These are phyloP conservation scores for Pestalotiopsis sp. DNA, from an alignment of 2,329 filamentous ascomycete genomes.

Conservation along the genomic window DNA sequence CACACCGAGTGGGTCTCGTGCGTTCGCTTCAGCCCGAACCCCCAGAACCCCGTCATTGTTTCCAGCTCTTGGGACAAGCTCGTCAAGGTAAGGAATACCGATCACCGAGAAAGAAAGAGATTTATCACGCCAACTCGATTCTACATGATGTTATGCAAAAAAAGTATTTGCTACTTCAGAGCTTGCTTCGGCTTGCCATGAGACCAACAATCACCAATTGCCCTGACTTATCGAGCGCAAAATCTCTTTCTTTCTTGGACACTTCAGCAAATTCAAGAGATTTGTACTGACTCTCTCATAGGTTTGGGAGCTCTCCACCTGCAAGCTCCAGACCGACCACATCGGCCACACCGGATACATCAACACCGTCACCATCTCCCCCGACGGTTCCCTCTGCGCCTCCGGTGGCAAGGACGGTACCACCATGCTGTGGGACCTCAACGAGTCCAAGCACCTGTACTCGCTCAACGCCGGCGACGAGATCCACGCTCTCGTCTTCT, in stretches of 20 bases:
- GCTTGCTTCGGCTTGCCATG: conserved; percentile 80
- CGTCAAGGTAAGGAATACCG: conserved; percentile 76
- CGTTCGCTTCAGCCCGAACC: conserved; percentile 99
- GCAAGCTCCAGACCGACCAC: conserved; percentile 99
- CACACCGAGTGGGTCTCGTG: conserved; percentile 99
- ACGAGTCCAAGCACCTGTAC: conserved; percentile 99
- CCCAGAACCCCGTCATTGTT: conserved; percentile 99
- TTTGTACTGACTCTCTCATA: conserved; percentile 38
- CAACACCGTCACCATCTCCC: conserved; percentile 99
- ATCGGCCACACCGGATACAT: conserved; percentile 99
- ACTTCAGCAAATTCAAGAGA: neutral
- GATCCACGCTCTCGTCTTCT: conserved; percentile 99
- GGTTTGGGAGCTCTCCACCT: conserved; percentile 99
- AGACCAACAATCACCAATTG: conserved; percentile 92
- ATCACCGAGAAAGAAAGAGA: conserved; percentile 4
- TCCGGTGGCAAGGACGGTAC: conserved; percentile 99
- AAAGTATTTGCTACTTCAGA: conserved; percentile 99
- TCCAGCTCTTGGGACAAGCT: conserved; percentile 99
- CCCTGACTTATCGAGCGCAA: conserved; percentile 63
- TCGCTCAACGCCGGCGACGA: conserved; percentile 98
- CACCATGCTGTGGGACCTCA: conserved; percentile 99
- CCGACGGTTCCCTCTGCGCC: conserved; percentile 97
- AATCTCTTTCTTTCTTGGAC: conserved; percentile 14
- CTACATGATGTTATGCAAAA: conserved; percentile 88
- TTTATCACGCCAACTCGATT: conserved; percentile 26